Percentiles rank a stretch among this genome's conserved stretches.
These are phyloP conservation scores for Colletotrichum theobromicola DNA, from an alignment of 2,329 filamentous ascomycete species.

Conservation along the genomic window DNA sequence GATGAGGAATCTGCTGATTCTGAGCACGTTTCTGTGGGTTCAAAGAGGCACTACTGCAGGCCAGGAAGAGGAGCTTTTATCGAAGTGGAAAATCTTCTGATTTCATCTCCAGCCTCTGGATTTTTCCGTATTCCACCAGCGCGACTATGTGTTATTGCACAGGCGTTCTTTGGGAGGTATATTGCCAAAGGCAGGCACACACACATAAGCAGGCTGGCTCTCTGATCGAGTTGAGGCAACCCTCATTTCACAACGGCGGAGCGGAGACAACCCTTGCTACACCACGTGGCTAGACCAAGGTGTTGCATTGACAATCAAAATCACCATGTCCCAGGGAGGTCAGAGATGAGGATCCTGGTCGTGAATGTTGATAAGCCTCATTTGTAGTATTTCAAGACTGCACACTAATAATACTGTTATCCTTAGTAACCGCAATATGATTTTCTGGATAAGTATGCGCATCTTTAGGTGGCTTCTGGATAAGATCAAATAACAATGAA, in stretches of 20 bases:
- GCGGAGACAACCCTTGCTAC: not conserved
- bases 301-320: not conserved
- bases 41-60: not conserved
- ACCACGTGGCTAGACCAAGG: not conserved
- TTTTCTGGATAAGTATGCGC: not conserved
- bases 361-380: not conserved
- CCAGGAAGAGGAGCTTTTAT: not conserved
- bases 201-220: not conserved
- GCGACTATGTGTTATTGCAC: not conserved
- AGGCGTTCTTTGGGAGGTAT: not conserved
- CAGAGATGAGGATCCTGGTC: not conserved
- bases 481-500: rapidly evolving
- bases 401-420: not conserved
- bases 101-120: not conserved
- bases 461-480: not conserved
- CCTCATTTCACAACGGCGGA: not conserved
- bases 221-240: not conserved
- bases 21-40: not conserved
- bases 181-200: not conserved
- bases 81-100: not conserved
- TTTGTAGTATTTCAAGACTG: not conserved
- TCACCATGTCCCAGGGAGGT: not conserved
- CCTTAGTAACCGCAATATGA: not conserved
- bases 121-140: not conserved
- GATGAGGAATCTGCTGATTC: not conserved